phyloP scores from a whole-genome alignment of 2,329 filamentous ascomycete genomes.

The Aspergillus piperis region DNA sequence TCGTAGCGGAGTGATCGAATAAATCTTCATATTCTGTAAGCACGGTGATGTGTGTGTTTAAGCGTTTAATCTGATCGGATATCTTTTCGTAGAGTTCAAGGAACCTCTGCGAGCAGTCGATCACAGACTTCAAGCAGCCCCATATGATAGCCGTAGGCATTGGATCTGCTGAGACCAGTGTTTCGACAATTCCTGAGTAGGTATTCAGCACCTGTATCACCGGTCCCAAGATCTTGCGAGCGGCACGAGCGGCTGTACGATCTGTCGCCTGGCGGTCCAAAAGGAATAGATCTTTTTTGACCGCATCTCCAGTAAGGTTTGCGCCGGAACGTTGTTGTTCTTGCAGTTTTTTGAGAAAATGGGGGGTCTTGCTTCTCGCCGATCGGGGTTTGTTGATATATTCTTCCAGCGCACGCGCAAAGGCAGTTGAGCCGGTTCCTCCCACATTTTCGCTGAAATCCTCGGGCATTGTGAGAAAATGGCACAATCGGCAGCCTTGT shows the following conservation, averaged over 20 bases:
- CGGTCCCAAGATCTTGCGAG: background rate
- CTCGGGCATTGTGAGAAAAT: background rate
- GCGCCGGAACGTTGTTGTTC: background rate
- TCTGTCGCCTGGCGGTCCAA: background rate
- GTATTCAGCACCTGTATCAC: background rate
- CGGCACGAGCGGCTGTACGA: background rate
- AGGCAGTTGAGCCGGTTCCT: background rate
- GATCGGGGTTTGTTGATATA: conserved; percentile 3
- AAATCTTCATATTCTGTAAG: conserved; percentile 5
- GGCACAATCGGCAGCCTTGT: too few relatives aligned
- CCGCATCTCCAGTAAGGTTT: background rate
- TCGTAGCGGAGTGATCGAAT: background rate
- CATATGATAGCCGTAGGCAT: background rate
- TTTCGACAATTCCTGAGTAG: background rate
- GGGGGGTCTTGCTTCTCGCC: conserved; percentile 2
- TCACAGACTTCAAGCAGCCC: background rate
- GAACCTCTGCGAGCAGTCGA: background rate
- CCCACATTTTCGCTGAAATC: background rate
- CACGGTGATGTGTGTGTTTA: background rate
- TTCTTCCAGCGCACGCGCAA: conserved; percentile 1
- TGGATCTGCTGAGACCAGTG: background rate
- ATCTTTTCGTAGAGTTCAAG: background rate
- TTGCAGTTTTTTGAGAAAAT: background rate
- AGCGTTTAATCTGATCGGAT: background rate
- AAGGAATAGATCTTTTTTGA: conserved; percentile 1